A percentile compares a stretch with the other conserved stretches of the same genome.
Evolutionary conservation across 352 stramenopile species (phyloP).

Genomic region (Peronospora farinosa): DNA sequence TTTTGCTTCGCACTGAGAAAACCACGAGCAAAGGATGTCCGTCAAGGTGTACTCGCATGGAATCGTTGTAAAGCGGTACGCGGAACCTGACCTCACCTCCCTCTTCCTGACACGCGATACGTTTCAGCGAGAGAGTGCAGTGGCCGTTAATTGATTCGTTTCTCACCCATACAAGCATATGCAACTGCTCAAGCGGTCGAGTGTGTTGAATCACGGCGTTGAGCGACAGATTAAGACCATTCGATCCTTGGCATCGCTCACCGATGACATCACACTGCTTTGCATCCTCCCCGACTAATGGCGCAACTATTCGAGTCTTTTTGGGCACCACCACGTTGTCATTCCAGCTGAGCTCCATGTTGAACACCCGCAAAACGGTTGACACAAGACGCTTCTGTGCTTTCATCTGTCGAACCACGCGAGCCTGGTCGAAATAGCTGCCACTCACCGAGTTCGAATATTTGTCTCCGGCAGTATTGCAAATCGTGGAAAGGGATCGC

Average conservation of each 20-base stretch:
- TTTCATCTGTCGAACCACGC: constrained; percentile 59
- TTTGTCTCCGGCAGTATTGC: constrained; percentile 21
- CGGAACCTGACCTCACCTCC: constrained; percentile 67
- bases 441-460: constrained; percentile 32
- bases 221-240: constrained; percentile 53
- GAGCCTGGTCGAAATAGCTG: constrained; percentile 76
- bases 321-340: constrained; percentile 72
- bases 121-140: constrained; percentile 76
- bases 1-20: constrained; percentile 77
- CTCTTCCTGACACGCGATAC: constrained; percentile 61
- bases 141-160: constrained; percentile 73
- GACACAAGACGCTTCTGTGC: constrained; percentile 49
- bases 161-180: constrained; percentile 84
- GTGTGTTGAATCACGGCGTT: constrained; percentile 73
- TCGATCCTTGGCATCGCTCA: constrained; percentile 49
- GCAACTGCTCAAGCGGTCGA: constrained; percentile 61
- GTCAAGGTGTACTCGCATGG: constrained; percentile 70
- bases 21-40: constrained; percentile 60
- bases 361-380: constrained; percentile 64
- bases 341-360: constrained; percentile 71
- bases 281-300: constrained; percentile 63
- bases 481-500: constrained; percentile 44
- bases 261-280: constrained; percentile 79
- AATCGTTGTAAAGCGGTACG: constrained; percentile 74
- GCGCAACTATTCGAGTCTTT: constrained; percentile 65